Base-by-base conservation (phyloP, 768 basidiomycete species). In the Leccinum disarticulatum region DNA sequence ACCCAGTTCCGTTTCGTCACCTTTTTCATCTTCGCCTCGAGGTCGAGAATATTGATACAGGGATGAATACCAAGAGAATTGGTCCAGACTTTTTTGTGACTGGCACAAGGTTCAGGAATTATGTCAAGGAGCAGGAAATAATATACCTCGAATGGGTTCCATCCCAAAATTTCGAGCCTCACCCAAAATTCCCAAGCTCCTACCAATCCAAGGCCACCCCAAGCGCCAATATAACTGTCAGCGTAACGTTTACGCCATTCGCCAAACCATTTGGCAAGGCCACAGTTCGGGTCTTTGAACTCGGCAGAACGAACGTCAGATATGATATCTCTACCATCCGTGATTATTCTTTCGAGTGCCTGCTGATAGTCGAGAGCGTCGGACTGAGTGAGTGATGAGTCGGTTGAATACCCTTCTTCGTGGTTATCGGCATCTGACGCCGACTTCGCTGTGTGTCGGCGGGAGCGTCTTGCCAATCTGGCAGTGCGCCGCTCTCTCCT, bases 151-250 rank as follows among this genome's bases (percentile, higher is more conserved):
- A 95, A 79, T 50, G 90, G 92, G 70, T 94, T 85, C 95, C 95
- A 97, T 4, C 88, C 90, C 11, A 93, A 75, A 62, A 87, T 80
- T 75, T 98, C 95, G 58, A 93, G 76, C 57, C 93, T 79, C n/a
- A 85, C 85, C 92, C 93, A 95, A 71, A 95, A 96, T 73, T 95
- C 94, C 93, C 94, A 96, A 52, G 91, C 91, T 53, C 87, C 87
- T 1, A 95, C 86, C 47, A 94, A 81, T 1, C 88, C 93, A 56
- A 95, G 77, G 4, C 94, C 91, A 51, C 95, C 95, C 80, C 91
- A 98, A 4, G 95, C 95, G 41, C 90, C 87, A 3, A 81, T 76
- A 74, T 96, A 98, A 60, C 83, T 93, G 62, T 98, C 95, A 6
- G 78, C 79, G 64, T 88, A 93, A 61, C 79, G 81, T 61, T 83